Evolutionary conservation across 345 rosid genomes (phyloP).

Genomic region (Kandelia obovata): DNA sequence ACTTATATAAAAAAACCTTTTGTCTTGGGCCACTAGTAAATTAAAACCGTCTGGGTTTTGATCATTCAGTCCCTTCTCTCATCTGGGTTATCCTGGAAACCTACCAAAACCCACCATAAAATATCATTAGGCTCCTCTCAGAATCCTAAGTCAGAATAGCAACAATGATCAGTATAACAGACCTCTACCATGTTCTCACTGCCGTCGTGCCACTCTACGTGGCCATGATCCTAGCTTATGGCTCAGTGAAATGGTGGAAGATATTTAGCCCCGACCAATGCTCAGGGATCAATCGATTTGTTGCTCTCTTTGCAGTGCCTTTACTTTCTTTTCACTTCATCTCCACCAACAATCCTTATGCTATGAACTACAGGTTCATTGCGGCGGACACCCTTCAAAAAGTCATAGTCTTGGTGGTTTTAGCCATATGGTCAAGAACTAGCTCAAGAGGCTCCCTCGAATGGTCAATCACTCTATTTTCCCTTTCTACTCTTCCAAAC

Average conservation of each 20-base stretch:
- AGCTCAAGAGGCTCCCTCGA: conserved; percentile 62
- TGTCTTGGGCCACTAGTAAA: no score
- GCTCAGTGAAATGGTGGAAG: conserved; percentile 85
- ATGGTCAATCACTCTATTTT: conserved; percentile 75
- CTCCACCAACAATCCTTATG: conserved; percentile 59
- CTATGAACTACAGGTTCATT: conserved; percentile 67
- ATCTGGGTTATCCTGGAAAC: not conserved
- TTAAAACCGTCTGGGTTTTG: no score
- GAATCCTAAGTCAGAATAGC: not conserved
- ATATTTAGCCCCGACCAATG: conserved; percentile 78
- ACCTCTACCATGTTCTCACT: conserved; percentile 69
- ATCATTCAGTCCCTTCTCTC: not conserved
- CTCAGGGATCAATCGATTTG: conserved; percentile 74
- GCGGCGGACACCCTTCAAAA: conserved; percentile 70
- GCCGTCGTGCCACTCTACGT: conserved; percentile 77
- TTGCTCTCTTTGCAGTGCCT: conserved; percentile 74
- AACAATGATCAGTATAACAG: conserved; percentile 46
- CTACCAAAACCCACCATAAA: not conserved
- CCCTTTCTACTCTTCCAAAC: conserved; percentile 66
- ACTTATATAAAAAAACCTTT: no score
- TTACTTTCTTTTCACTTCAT: conserved; percentile 75
- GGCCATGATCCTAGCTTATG: conserved; percentile 73
- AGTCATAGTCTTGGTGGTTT: conserved; percentile 43
- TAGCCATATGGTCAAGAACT: conserved; percentile 49
- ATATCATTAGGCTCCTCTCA: not conserved